These are phyloP conservation scores for Hordeum vulgare DNA, from an alignment of 176 grass and related monocot species.

Conservation along the genomic window MorexV3_pseudomolecules_assembly NC_058519.1:626052373-626052872, in stretches of 20 bases:
- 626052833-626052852: conserved; percentile 72
- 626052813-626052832: conserved; percentile 92
- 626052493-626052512: conserved; percentile 95
- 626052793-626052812: conserved; percentile 64
- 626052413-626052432: too few species aligned
- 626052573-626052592: too few species aligned
- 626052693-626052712: conserved; percentile 76
- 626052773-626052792: conserved; percentile 50
- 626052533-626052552: not conserved
- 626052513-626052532: conserved; percentile 41
- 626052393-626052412: too few species aligned
- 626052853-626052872: conserved; percentile 57
- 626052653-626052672: too few species aligned
- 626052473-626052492: conserved; percentile 82
- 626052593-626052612: conserved; percentile 53
- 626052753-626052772: conserved; percentile 60
- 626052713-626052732: conserved; percentile 98
- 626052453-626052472: conserved; percentile 61
- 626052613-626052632: conserved; percentile 76
- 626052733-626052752: conserved; percentile 90
- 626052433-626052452: too few species aligned
- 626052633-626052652: conserved; percentile 52
- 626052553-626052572: too few species aligned
- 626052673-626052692: too few species aligned
- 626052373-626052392: too few species aligned